Evolutionary conservation across 2,329 filamentous ascomycete genomes (phyloP).

Genomic region (Trichoderma sp.): DNA sequence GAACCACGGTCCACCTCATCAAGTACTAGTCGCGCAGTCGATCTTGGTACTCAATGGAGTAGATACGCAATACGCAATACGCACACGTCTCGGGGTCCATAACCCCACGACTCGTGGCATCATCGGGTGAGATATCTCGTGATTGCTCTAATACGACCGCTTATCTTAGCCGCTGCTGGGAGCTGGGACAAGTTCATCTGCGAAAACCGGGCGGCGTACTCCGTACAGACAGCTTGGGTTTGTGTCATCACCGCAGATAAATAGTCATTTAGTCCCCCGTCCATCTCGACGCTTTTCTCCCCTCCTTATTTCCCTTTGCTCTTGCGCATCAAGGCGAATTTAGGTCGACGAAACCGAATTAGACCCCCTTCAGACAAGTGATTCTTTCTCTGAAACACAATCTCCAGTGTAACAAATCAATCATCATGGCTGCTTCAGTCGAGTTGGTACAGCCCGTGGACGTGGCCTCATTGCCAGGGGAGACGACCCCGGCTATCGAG

Average conservation of each 20-base stretch:
- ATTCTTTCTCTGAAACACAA: background rate
- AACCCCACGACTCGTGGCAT: constrained; percentile 16
- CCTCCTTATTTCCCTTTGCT: background rate
- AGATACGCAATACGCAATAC: too few species aligned
- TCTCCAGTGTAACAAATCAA: background rate
- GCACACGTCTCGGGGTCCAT: background rate
- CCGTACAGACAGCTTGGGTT: background rate
- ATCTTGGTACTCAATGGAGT: background rate
- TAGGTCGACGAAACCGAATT: background rate
- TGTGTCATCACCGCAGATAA: constrained; percentile 9
- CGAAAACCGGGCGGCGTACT: background rate
- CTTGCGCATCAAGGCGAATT: background rate
- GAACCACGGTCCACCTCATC: constrained; percentile 21
- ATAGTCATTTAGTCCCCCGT: background rate
- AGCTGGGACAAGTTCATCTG: background rate
- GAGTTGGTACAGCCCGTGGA: constrained; percentile 26
- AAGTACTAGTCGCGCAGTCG: constrained; percentile 15
- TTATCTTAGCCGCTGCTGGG: background rate
- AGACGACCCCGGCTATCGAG: constrained; percentile 29
- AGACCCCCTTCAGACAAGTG: background rate
- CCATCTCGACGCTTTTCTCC: background rate
- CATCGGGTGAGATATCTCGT: constrained; percentile 14
- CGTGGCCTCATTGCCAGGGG: constrained; percentile 27
- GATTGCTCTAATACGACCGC: background rate
- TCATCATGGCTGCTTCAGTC: constrained; percentile 30